phyloP scores from a whole-genome alignment of 257 asterid genomes.

The Verbena officinalis region DNA sequence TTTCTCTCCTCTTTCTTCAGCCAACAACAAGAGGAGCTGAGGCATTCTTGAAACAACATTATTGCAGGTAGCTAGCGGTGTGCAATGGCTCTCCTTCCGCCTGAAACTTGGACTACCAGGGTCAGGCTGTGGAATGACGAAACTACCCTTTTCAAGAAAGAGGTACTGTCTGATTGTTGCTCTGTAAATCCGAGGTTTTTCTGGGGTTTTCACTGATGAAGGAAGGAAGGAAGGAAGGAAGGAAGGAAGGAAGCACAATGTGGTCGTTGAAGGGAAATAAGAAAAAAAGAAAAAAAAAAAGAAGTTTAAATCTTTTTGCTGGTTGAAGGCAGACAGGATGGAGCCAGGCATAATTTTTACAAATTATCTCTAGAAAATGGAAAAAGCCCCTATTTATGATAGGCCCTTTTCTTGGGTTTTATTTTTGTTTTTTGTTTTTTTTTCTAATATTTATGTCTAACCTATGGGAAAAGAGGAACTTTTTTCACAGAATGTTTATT shows the following conservation, averaged over 20 bases:
- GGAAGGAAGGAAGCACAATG: slow-evolving; percentile 48
- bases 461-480: slow-evolving; percentile 32
- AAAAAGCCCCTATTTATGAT: slow-evolving; percentile 16
- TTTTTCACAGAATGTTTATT: slow-evolving; percentile 28
- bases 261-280: slow-evolving; percentile 19
- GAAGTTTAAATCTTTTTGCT: slow-evolving; percentile 41
- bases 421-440: slow-evolving; percentile 15
- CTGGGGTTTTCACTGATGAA: slow-evolving; percentile 47
- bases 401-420: slow-evolving; percentile 10
- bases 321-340: slow-evolving; percentile 86
- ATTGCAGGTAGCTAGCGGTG: slow-evolving; percentile 14
- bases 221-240: too few relatives aligned
- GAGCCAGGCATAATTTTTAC: slow-evolving; percentile 72
- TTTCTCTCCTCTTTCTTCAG: slow-evolving; percentile 13
- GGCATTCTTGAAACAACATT: slow-evolving; percentile 4
- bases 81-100: slow-evolving; percentile 8
- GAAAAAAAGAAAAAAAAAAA: neutral
- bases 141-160: slow-evolving; percentile 45
- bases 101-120: slow-evolving; percentile 23
- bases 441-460: slow-evolving; percentile 17
- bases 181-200: slow-evolving; percentile 47
- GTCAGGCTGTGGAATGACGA: slow-evolving; percentile 40
- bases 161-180: slow-evolving; percentile 38
- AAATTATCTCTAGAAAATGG: slow-evolving; percentile 23
- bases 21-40: neutral